Evolutionary conservation across 2,329 filamentous ascomycete genomes (phyloP), one percentile per base, ranked within the genome.

Genomic region (Chaetothyriales sp.): DNA sequence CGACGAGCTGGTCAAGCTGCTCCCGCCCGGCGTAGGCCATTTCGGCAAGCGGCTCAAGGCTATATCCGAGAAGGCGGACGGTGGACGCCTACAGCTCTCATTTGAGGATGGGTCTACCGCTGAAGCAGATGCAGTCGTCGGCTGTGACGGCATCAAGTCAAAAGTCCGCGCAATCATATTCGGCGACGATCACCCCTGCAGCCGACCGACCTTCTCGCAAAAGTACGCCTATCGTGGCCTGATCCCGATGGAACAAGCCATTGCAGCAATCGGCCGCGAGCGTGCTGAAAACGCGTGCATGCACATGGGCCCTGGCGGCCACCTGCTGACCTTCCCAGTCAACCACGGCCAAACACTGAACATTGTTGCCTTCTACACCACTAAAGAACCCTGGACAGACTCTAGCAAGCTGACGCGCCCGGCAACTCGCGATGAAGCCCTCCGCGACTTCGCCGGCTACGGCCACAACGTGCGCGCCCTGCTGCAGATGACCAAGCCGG

Each of bases 121-220:
- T 1, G 62, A 68, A 44, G 66, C 71, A 12, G 67, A 68, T 55
- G 63, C 66, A 5, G 52, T 61, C 4, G 53, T 83, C 51, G 79
- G 77, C 4, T 80, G 77, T 60, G 80, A 84, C 62, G 80, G 80
- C 0, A 79, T 84, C 59, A 78, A 78, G 60, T 79, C 76, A 0
- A 66, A 68, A 2, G 69, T 75, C 2, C 68, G 80, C 6, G 61
- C 72, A 26, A 61, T 76, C 12, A 62, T 83, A 4, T 65, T 81
- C 2, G 76, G 74, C 0, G 60, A 68, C 2, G 63, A 67, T 19
- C 63, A 71, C 52, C 68, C 68, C 0, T 69, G 74, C 0, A 62
- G 22, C 44, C 32, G 32, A 15, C 70, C 75, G 0, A 62, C 66
- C 1, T 78, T 73, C 56, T 72, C 70, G 0, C 69, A 72, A 47